Evolutionary conservation across 345 rosid genomes (phyloP).

Genomic region (Excoecaria cochinchinensis): DNA sequence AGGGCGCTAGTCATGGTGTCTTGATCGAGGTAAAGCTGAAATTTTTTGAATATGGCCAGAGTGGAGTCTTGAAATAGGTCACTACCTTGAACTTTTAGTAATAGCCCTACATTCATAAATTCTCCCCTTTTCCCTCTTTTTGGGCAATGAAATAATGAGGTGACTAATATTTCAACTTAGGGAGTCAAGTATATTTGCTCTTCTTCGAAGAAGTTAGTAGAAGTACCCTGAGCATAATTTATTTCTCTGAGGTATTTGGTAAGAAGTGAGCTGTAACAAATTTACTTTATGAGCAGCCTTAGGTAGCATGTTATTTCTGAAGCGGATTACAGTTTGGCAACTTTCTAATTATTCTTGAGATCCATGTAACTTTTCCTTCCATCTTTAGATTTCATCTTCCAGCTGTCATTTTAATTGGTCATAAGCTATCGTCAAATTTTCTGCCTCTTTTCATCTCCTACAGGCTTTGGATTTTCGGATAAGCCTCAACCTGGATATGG

Average conservation of each 20-base stretch:
- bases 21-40: not conserved
- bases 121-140: not conserved
- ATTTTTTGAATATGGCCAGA: not conserved
- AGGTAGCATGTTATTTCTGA: not conserved
- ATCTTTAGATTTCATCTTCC: not conserved
- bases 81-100: not conserved
- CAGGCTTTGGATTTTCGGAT: slow-evolving; percentile 98
- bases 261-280: not conserved
- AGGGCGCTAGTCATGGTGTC: not conserved
- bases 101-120: not conserved
- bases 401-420: not conserved
- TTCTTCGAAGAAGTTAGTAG: not conserved
- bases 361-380: not conserved
- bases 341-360: not conserved
- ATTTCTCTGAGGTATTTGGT: not conserved
- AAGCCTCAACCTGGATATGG: slow-evolving; percentile 96
- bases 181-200: not conserved
- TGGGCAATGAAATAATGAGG: not conserved
- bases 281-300: not conserved
- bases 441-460: slow-evolving; percentile 3
- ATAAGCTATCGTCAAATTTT: not conserved
- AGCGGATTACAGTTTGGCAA: not conserved
- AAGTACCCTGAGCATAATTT: not conserved
- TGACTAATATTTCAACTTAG: not conserved
- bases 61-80: not conserved